Percentiles rank a stretch among this genome's conserved stretches.
Conservation (phyloP, 202 grass and related monocot genomes). For the Brachypodium distachyon region DNA sequence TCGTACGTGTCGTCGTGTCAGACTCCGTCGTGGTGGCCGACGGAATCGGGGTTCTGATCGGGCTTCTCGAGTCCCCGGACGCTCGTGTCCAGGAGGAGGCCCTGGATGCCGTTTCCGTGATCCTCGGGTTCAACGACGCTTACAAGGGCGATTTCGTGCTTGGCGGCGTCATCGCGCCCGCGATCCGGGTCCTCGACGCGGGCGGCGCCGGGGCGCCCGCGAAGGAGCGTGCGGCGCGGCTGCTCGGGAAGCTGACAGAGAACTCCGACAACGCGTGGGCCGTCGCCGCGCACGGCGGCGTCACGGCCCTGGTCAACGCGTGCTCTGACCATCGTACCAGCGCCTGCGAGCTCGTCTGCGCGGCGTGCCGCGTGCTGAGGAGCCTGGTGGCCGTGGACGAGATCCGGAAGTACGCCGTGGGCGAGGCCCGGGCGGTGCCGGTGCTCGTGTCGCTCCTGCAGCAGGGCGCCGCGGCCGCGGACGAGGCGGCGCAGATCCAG, state of each 20-base stretch:
- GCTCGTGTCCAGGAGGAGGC: conserved; percentile 39
- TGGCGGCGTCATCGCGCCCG: conserved; percentile 39
- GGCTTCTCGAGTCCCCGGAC: conserved; percentile 55
- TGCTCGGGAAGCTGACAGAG: conserved; percentile 69
- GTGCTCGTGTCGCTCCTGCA: conserved; percentile 48
- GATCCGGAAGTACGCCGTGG: conserved; percentile 71
- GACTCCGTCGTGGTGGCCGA: conserved; percentile 54
- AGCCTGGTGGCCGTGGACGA: conserved; percentile 65
- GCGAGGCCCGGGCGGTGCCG: conserved; percentile 44
- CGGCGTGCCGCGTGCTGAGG: conserved; percentile 57
- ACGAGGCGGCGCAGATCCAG: conserved; percentile 57
- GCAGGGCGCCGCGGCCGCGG: conserved; percentile 7
- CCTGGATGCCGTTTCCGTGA: conserved; percentile 40
- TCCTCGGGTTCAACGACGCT: conserved; percentile 59
- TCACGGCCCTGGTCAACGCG: conserved; percentile 48
- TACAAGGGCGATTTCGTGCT: conserved; percentile 43
- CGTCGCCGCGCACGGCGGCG: conserved; percentile 81
- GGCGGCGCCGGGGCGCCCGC: neutral
- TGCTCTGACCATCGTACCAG: conserved; percentile 32
- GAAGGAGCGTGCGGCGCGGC: conserved; percentile 54
- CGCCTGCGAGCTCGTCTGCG: conserved; percentile 34
- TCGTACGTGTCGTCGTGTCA: conserved; percentile 37
- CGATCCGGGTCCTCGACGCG: conserved; percentile 47
- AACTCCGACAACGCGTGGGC: conserved; percentile 93
- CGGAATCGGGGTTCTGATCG: conserved; percentile 43